Conservation (phyloP, 2,329 filamentous ascomycete species). For the Colletotrichum euphorbiae region DNA sequence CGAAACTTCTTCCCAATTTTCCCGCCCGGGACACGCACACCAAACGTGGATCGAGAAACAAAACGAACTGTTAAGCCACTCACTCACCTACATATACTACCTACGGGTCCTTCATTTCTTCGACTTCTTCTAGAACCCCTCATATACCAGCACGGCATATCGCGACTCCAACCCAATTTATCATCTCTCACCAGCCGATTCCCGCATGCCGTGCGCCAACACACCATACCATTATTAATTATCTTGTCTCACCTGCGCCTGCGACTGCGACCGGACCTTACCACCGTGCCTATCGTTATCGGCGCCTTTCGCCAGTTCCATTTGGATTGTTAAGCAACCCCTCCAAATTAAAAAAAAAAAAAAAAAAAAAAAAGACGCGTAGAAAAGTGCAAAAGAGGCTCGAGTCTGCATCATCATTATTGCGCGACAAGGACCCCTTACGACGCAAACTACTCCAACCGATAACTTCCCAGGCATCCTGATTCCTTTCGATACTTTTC, state of each 20-base stretch:
- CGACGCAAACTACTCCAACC: constrained; percentile 15
- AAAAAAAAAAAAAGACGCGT: constrained; percentile 5
- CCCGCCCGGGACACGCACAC: neutral
- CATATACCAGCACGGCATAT: neutral
- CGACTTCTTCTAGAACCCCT: too few species aligned
- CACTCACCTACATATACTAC: neutral
- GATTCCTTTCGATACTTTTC: neutral
- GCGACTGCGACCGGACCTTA: constrained; percentile 11
- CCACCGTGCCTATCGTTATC: constrained; percentile 21
- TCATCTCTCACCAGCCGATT: constrained; percentile 17
- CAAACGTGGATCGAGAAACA: neutral
- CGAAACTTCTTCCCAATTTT: neutral
- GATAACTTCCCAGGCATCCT: neutral
- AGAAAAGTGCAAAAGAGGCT: constrained; percentile 6
- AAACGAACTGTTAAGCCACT: neutral
- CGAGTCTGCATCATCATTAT: constrained; percentile 13
- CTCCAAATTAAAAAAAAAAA: constrained; percentile 21
- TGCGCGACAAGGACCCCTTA: constrained; percentile 30
- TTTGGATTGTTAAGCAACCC: constrained; percentile 38
- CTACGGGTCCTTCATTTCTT: neutral
- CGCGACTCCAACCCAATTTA: constrained; percentile 14
- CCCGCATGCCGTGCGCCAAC: constrained; percentile 17
- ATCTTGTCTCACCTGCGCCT: neutral
- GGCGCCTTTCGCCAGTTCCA: constrained; percentile 8
- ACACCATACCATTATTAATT: constrained; percentile 29